Evolutionary conservation across 2,329 filamentous ascomycete species (phyloP).

Genomic region (Colletotrichum orchidophilum): DNA sequence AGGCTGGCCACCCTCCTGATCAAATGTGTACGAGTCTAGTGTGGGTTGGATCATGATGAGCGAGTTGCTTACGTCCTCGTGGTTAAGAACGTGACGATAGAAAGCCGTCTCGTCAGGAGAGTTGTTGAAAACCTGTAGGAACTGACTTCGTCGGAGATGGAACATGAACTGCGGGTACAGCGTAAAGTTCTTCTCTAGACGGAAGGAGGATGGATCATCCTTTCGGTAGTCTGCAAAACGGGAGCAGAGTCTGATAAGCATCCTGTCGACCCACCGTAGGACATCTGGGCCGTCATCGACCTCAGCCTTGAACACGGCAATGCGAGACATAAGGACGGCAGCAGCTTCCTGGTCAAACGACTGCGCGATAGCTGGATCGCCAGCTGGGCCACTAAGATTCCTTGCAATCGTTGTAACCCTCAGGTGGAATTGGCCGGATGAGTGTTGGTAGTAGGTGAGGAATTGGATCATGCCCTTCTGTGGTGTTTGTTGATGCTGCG

Average conservation of each 20-base stretch:
- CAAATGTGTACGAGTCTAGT: conserved; percentile 95
- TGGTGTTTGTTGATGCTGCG: conserved; percentile 84
- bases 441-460: conserved; percentile 98
- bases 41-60: conserved; percentile 99
- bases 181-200: conserved; percentile 98
- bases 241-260: conserved; percentile 96
- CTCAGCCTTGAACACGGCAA: conserved; percentile 98
- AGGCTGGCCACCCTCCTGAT: conserved; percentile 90
- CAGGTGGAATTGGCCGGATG: conserved; percentile 94
- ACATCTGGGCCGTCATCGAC: conserved; percentile 99
- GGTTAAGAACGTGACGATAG: conserved; percentile 95
- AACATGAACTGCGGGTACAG: conserved; percentile 99
- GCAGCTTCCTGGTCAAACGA: conserved; percentile 99
- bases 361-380: conserved; percentile 93
- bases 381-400: conserved; percentile 90
- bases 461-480: conserved; percentile 98
- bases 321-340: conserved; percentile 97
- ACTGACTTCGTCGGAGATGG: conserved; percentile 95
- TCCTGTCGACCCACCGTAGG: conserved; percentile 95
- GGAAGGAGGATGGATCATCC: conserved; percentile 96
- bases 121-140: conserved; percentile 99
- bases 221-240: conserved; percentile 98
- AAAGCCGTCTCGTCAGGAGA: conserved; percentile 99
- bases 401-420: conserved; percentile 94
- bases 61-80: conserved; percentile 96